Evolutionary conservation across 768 basidiomycete genomes (phyloP), one percentile per base, ranked within the genome.

Genomic region (Phanerodontia chrysosporium): DNA sequence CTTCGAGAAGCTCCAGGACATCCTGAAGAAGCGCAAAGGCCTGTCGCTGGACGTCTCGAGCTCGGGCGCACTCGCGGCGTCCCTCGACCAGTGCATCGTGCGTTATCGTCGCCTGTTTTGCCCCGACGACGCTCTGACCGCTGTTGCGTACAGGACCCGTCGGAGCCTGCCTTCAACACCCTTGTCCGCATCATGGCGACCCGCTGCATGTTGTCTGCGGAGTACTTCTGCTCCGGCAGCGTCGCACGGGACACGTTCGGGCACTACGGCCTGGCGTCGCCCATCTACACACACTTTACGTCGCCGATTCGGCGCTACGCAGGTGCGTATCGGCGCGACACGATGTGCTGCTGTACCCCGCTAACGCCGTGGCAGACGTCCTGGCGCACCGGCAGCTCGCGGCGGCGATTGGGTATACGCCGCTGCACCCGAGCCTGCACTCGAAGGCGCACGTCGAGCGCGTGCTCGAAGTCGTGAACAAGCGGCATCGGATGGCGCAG

Each of bases 131-230:
- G 14, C 18, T 16, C 6, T 21, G n/a, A 32, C 12, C 2, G 39
- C 51, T 14, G 14, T 24, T 12, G 1, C 36, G 5, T 14, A 32
- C 39, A 95, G 94, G 94, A 97, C 68, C 80, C 88, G 0, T 72
- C 74, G 18, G 85, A 93, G 65, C 91, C 95, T 0, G 86, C 92
- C 0, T 98, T 99, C 80, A 99, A 98, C 66, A 98, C 95, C 0
- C 83, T 98, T 18, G 96, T 99, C 36, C 87, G 97, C 44, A 98
- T 99, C 72, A 98, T 99, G 95, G 95, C 97, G 2, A 98, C 96
- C 2, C 80, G 97, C 29, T 98, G 97, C 71, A 99, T 99, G 97
- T 80, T 98, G 25, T 88, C 95, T 0, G 97, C 97, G 21, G 97
- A 99, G 71, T 99, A 99, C 72, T 98, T 98, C 75, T 93, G 91